Percentiles rank a stretch among this genome's conserved stretches.
Evolutionary conservation across 768 basidiomycete genomes (phyloP).

Genomic region (Lyophyllum semitale): DNA sequence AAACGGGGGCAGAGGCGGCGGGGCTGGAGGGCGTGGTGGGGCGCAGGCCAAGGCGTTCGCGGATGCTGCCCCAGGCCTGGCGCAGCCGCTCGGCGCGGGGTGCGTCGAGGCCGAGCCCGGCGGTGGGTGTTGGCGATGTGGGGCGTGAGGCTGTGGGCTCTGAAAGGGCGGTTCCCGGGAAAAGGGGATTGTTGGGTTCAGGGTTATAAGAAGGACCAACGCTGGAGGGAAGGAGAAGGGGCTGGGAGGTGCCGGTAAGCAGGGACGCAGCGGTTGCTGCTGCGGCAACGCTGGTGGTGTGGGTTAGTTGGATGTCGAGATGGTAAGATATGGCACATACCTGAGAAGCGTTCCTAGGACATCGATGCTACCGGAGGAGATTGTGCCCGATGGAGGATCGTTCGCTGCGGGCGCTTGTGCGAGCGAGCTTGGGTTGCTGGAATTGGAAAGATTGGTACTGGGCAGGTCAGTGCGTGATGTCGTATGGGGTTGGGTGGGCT

Average conservation of each 20-base stretch:
- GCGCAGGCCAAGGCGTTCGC: constrained; percentile 66
- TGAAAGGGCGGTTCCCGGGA: background rate
- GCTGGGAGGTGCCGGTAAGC: constrained; percentile 70
- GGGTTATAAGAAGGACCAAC: constrained; percentile 39
- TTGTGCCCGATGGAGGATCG: constrained; percentile 27
- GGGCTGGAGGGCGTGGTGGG: constrained; percentile 22
- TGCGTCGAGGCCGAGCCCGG: constrained; percentile 31
- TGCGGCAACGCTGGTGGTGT: constrained; percentile 69
- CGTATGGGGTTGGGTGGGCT: background rate
- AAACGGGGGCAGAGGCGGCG: constrained; percentile 7
- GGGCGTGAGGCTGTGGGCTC: constrained; percentile 7
- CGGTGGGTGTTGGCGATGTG: constrained; percentile 44
- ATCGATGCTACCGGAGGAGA: constrained; percentile 78
- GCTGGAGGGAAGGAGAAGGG: constrained; percentile 57
- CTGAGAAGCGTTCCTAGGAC: constrained; percentile 82
- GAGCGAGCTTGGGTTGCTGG: background rate
- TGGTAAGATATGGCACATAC: constrained; percentile 37
- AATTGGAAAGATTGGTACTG: too few relatives aligned
- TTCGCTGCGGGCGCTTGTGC: constrained; percentile 17
- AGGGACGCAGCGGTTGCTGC: constrained; percentile 89
- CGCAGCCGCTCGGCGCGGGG: constrained; percentile 53
- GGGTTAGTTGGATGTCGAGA: background rate
- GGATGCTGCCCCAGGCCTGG: constrained; percentile 66
- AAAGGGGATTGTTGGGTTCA: background rate
- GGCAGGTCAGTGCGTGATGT: background rate